Percentiles rank a stretch among this genome's conserved stretches.
phyloP scores from a whole-genome alignment of 2,329 filamentous ascomycete genomes.

The Calonectria fujianensis region DNA sequence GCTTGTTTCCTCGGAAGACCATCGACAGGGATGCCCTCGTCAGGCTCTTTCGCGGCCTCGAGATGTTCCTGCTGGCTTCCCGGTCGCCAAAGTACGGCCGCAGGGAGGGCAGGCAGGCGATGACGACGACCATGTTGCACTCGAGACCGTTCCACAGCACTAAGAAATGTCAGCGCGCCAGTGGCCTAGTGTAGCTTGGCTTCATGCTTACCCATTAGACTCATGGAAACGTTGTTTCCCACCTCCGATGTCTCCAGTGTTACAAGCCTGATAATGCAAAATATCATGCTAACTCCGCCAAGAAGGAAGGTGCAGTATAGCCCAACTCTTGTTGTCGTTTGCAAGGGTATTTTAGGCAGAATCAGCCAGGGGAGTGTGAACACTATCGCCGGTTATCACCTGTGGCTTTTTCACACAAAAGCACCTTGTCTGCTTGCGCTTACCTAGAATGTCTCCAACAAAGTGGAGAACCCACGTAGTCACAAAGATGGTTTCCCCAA shows the following conservation, averaged over 20 bases:
- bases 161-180: background rate
- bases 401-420: background rate
- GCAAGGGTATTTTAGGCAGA: background rate
- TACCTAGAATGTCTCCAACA: background rate
- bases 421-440: background rate
- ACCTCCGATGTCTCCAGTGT: background rate
- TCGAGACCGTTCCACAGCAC: conserved; percentile 9
- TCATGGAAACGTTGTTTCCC: conserved; percentile 7
- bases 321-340: background rate
- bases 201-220: background rate
- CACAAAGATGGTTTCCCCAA: background rate
- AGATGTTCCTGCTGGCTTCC: background rate
- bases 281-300: background rate
- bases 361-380: background rate
- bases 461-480: background rate
- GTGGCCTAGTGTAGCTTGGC: too few species aligned
- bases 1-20: background rate
- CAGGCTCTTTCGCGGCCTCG: background rate
- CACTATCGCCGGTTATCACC: background rate
- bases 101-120: conserved; percentile 3
- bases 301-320: conserved; percentile 4
- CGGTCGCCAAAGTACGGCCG: conserved; percentile 10
- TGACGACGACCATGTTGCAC: conserved; percentile 1
- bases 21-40: background rate
- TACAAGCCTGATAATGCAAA: background rate